A percentile compares a stretch with the other conserved stretches of the same genome.
These are phyloP conservation scores for Westerdykella sp. DNA, from an alignment of 2,329 filamentous ascomycete species.

Conservation along the genomic window DNA sequence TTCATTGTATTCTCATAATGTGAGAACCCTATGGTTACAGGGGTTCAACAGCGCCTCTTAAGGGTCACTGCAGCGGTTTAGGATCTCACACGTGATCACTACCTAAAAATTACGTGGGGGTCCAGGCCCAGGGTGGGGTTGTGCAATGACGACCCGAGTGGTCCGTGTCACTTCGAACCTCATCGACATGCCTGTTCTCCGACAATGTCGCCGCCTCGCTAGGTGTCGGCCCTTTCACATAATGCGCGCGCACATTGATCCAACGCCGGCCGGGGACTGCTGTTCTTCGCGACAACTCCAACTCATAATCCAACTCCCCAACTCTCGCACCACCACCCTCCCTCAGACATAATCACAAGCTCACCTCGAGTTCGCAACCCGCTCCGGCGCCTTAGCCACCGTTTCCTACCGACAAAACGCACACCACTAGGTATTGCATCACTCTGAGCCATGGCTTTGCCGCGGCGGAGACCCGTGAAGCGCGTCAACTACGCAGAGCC, in stretches of 20 bases:
- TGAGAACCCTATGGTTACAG: no score
- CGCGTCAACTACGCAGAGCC: conserved; percentile 33
- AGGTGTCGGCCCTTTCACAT: no score
- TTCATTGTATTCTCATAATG: no score
- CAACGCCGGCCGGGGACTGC: not conserved
- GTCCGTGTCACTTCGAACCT: not conserved
- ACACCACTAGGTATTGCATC: not conserved
- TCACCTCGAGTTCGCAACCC: not conserved
- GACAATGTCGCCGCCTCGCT: not conserved
- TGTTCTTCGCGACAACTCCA: conserved; percentile 2
- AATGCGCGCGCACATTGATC: not conserved
- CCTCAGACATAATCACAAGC: not conserved
- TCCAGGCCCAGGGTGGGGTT: not conserved
- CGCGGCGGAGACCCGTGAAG: not conserved
- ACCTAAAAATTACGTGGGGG: not conserved
- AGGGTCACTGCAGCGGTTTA: no score
- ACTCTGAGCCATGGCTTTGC: not conserved
- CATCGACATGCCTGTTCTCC: not conserved
- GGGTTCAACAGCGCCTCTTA: no score
- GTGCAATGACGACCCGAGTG: not conserved
- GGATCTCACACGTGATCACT: no score
- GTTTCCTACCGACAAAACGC: no score
- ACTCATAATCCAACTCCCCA: not conserved
- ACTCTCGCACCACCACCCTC: not conserved
- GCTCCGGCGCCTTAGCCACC: no score